phyloP scores from a whole-genome alignment of 345 rosid genomes.

The Eucalyptus cloeziana region DNA sequence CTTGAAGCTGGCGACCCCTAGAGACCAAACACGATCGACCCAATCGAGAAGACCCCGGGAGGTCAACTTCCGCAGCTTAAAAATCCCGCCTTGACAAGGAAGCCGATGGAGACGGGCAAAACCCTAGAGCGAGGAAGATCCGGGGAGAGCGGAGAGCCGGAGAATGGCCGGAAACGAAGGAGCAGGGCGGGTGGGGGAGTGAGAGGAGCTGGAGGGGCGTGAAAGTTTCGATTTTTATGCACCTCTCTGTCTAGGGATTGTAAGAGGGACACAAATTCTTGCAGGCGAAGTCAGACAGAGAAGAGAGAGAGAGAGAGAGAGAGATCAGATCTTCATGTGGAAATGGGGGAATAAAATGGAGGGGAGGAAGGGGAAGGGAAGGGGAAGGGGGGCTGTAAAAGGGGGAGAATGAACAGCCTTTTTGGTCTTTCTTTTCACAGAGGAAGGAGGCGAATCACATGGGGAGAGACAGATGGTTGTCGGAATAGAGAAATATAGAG shows the following conservation, averaged over 20 bases:
- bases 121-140: not conserved
- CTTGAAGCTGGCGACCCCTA: not conserved
- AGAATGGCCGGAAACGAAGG: not conserved
- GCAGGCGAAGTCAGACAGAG: not conserved
- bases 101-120: not conserved
- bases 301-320: not conserved
- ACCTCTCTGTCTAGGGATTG: not conserved
- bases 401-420: not conserved
- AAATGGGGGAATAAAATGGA: not conserved
- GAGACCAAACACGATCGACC: not conserved
- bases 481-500: not conserved
- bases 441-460: not conserved
- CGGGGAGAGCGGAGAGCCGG: not conserved
- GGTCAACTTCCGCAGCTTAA: not conserved
- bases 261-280: not conserved
- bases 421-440: not conserved
- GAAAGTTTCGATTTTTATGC: not conserved
- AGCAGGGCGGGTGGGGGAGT: not conserved
- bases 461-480: not conserved
- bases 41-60: not conserved
- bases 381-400: not conserved
- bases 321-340: not conserved
- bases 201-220: not conserved
- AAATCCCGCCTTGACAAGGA: not conserved
- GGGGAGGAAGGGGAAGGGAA: not conserved